Percentiles rank a stretch among this genome's conserved stretches.
Evolutionary conservation across 129 eudicot species (phyloP).

Genomic region (Solidago caesia): DNA sequence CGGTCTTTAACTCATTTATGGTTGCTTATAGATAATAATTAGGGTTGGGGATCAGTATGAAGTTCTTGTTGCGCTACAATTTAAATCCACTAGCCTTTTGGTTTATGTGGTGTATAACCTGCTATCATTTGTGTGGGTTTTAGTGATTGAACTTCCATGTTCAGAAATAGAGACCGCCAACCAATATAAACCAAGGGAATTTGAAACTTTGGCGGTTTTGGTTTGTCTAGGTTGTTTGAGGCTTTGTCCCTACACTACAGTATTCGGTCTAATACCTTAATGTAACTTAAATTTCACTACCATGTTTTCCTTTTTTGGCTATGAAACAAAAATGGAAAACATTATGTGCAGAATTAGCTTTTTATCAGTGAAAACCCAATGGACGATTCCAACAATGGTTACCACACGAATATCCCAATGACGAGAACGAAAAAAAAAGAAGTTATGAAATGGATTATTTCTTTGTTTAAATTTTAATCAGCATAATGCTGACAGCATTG

Average conservation of each 20-base stretch:
- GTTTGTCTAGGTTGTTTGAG: background rate
- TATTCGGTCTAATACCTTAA: background rate
- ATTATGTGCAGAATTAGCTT: background rate
- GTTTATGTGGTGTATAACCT: slow-evolving; percentile 1
- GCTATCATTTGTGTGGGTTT: slow-evolving; percentile 2
- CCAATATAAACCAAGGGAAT: background rate
- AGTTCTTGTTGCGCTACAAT: background rate
- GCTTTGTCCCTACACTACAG: background rate
- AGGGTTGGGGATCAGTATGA: slow-evolving; percentile 1
- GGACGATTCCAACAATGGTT: background rate
- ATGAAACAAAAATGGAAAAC: background rate
- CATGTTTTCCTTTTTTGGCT: background rate
- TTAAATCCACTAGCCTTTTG: background rate
- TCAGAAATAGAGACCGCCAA: slow-evolving; percentile 2
- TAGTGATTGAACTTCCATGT: background rate
- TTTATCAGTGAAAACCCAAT: background rate
- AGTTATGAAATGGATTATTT: background rate
- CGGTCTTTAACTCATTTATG: slow-evolving; percentile 14
- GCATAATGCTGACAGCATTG: background rate
- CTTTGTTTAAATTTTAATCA: background rate
- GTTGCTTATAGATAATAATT: background rate
- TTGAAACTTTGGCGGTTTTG: slow-evolving; percentile 6
- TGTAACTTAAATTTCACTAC: background rate
- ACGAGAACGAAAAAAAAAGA: background rate
- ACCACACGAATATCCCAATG: background rate